phyloP scores from a whole-genome alignment of 768 basidiomycete genomes.

The Trametes punicea region DNA sequence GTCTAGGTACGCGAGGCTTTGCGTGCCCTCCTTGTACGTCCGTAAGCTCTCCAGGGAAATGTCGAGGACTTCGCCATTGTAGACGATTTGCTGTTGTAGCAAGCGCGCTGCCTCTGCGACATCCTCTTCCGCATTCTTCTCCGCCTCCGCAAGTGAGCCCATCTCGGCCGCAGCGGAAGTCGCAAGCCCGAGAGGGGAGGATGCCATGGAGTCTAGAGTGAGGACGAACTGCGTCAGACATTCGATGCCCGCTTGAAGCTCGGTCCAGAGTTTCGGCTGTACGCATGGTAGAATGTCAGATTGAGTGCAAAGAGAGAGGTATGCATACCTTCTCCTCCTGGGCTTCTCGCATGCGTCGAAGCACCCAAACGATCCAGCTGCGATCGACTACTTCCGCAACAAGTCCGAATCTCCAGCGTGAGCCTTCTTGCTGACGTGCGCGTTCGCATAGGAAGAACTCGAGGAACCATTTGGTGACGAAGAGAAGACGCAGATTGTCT shows the following conservation, averaged over 20 bases:
- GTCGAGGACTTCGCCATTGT: slow-evolving; percentile 93
- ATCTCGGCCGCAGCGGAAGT: slow-evolving; percentile 16
- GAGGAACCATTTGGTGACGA: slow-evolving; percentile 86
- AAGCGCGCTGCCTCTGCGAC: slow-evolving; percentile 75
- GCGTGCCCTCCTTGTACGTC: slow-evolving; percentile 77
- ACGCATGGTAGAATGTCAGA: neutral
- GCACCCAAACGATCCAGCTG: slow-evolving; percentile 86
- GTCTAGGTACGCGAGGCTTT: slow-evolving; percentile 79
- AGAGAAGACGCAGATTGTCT: slow-evolving; percentile 87
- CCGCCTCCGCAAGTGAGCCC: slow-evolving; percentile 14
- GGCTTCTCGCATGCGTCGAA: slow-evolving; percentile 83
- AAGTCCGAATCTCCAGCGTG: slow-evolving; percentile 62
- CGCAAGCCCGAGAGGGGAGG: slow-evolving; percentile 35
- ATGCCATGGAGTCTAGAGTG: slow-evolving; percentile 82
- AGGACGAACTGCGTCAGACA: slow-evolving; percentile 90
- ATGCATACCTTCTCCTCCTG: slow-evolving; percentile 82
- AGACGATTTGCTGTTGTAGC: slow-evolving; percentile 88
- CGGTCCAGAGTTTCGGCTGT: slow-evolving; percentile 92
- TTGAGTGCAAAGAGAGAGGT: neutral
- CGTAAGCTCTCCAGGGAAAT: slow-evolving; percentile 75
- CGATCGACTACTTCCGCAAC: slow-evolving; percentile 86
- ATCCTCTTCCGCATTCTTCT: slow-evolving; percentile 8
- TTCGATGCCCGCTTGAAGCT: slow-evolving; percentile 91
- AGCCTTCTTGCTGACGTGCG: slow-evolving; percentile 36
- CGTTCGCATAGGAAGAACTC: slow-evolving; percentile 75